Percentiles rank a stretch among this genome's conserved stretches.
phyloP scores from a whole-genome alignment of 2,329 filamentous ascomycete species.

The Nothopassalora personata region DNA sequence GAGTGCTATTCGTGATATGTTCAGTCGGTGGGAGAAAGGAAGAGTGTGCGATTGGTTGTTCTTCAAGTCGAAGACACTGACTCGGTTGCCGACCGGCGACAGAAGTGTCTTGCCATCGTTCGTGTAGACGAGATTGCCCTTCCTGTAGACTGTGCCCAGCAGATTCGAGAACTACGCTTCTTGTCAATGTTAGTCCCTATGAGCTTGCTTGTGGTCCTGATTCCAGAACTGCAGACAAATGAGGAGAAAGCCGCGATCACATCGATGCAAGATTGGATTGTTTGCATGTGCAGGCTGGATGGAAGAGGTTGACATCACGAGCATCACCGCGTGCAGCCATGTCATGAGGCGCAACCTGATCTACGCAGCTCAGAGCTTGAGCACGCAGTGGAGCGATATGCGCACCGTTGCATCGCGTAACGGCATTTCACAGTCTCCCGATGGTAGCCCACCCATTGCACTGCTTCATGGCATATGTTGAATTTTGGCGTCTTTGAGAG shows the following conservation, averaged over 20 bases:
- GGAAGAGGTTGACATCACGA: not conserved
- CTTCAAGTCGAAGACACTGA: slow-evolving; percentile 92
- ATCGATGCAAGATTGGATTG: too few relatives aligned
- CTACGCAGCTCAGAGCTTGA: not conserved
- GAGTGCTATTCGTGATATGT: slow-evolving; percentile 82
- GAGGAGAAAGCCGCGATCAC: not conserved
- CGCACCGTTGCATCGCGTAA: not conserved
- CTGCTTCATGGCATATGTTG: not conserved
- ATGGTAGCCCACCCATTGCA: not conserved
- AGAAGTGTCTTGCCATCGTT: slow-evolving; percentile 93
- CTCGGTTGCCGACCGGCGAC: slow-evolving; percentile 92
- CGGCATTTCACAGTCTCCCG: not conserved
- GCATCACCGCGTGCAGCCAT: not conserved
- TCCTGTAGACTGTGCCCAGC: slow-evolving; percentile 95
- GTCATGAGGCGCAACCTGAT: not conserved
- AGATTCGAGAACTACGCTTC: slow-evolving; percentile 83
- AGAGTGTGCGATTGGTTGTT: slow-evolving; percentile 88
- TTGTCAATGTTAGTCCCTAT: slow-evolving; percentile 16
- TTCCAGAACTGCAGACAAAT: not conserved
- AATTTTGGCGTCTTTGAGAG: not conserved
- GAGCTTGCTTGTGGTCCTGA: not conserved
- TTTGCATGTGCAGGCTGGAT: not conserved
- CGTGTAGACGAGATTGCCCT: slow-evolving; percentile 94
- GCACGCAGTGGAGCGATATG: not conserved
- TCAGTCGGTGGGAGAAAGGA: slow-evolving; percentile 87